Evolutionary conservation across 139 green algal genomes (phyloP), one percentile per base, ranked within the genome.

Genomic region (Coelastrella sp.): DNA sequence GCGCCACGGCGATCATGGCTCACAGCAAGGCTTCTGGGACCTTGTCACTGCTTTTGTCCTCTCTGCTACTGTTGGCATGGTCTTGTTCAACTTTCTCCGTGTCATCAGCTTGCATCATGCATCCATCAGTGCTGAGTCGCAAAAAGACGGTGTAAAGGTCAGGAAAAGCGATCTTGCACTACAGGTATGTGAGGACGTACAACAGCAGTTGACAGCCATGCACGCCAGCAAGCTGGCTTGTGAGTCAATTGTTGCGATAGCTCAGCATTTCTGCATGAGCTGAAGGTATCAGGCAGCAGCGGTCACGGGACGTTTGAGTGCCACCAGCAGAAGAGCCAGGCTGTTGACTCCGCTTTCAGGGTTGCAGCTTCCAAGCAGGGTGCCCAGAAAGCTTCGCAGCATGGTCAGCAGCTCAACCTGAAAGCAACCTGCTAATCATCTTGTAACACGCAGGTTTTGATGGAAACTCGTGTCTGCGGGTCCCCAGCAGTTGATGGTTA

Each of bases 401-500:
- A 57, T 57, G 13, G 17, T 15, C 2, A 57, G 48, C 17, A 23
- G 48, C 17, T 11, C 48, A 8, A 53, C 45, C n/a, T n/a, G 11
- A 53, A 8, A 53, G 8, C 11, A 53, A 53, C 8, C 17, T 2
- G 17, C 13, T 57, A 15, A 2, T 2, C 13, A 1, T 57, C 48
- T 15, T 15, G 17, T 57, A 27, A 34, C 21, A 32, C 50, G 4
- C 34, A 81, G 50, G 15, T 81, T 21, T 30, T 81, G 9, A 25
- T 81, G 73, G 73, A 81, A 50, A 81, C 73, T n/a, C 45, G 71
- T 19, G 34, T 45, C 2, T 81, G 73, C 17, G 32, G 32, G 19
- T 60, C 35, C 8, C 73, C 73, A 48, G 73, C 73, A n/a, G 19
- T 81, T 9, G 73, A 81, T 67, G 73, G 43, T 7, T 97, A 96